phyloP scores from a whole-genome alignment of 1,284 basidiomycete species.

The Cryptococcus depauperatus region DNA sequence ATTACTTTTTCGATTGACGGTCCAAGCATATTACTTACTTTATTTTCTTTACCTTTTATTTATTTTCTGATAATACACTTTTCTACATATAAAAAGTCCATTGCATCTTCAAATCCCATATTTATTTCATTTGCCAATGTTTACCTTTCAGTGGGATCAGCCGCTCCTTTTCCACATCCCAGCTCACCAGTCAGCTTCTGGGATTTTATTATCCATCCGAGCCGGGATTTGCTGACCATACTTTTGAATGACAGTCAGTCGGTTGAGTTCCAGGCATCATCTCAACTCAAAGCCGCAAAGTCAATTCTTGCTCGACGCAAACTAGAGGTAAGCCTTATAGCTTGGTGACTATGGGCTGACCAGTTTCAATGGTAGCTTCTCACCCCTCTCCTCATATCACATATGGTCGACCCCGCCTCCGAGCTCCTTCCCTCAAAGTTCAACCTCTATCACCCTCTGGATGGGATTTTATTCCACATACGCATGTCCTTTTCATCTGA shows the following conservation, averaged over 20 bases:
- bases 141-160: neutral
- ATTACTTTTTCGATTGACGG: too few species aligned
- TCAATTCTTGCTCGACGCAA: neutral
- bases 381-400: neutral
- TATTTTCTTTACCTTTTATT: too few species aligned
- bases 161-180: neutral
- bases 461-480: neutral
- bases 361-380: neutral
- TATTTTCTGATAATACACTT: too few species aligned
- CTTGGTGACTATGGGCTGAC: neutral
- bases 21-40: too few species aligned
- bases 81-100: neutral
- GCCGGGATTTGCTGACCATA: neutral
- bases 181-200: neutral
- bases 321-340: neutral
- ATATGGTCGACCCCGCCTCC: neutral
- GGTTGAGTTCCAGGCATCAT: neutral
- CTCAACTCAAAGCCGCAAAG: neutral
- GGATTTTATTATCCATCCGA: neutral
- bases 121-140: neutral
- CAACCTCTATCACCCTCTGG: neutral
- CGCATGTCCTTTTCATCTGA: neutral
- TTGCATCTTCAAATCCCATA: neutral
- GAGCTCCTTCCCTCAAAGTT: neutral
- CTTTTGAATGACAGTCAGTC: neutral